Conservation (phyloP, 192 early-diverging fungal species). For the Podila epigama region DNA sequence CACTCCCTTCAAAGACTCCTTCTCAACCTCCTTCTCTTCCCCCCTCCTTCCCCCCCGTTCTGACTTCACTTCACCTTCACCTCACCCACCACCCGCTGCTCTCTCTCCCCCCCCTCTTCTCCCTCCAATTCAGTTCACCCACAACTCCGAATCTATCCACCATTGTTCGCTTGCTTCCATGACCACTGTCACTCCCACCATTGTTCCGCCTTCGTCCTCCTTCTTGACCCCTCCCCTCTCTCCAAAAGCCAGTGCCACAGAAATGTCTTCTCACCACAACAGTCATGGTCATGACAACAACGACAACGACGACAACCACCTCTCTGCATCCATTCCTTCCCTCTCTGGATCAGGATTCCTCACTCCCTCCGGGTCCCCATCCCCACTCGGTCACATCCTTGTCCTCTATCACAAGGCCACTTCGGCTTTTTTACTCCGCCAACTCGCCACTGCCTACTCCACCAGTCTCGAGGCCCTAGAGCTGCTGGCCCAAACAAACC, state of each 20-base stretch:
- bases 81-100: no score
- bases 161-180: background rate
- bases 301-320: background rate
- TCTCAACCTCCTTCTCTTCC: background rate
- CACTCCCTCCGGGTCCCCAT: conserved; percentile 6
- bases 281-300: background rate
- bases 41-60: background rate
- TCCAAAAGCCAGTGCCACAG: conserved; percentile 21
- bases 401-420: conserved; percentile 49
- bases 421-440: conserved; percentile 40
- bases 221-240: conserved; percentile 29
- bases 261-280: background rate
- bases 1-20: background rate
- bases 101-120: no score
- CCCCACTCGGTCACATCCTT: conserved; percentile 20
- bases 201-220: no score
- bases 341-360: background rate
- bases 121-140: no score
- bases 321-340: conserved; percentile 3
- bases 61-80: background rate
- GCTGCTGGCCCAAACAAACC: conserved; percentile 26
- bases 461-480: conserved; percentile 30
- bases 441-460: conserved; percentile 40
- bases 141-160: background rate
- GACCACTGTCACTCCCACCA: no score